phyloP scores from a whole-genome alignment of 768 basidiomycete genomes.

The Tylopilus rubrobrunneus region DNA sequence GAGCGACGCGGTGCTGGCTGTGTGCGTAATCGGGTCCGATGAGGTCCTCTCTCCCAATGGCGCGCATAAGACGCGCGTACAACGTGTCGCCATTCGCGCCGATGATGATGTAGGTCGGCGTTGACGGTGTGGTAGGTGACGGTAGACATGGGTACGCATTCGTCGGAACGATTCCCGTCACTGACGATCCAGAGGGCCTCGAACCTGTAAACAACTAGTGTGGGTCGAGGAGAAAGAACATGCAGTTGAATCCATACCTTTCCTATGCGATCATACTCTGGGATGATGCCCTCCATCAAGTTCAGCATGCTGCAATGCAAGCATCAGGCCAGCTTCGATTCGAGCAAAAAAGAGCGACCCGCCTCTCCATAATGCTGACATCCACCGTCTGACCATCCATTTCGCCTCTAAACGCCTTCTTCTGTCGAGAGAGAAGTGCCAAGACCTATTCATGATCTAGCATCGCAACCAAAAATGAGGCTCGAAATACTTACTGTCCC shows the following conservation, averaged over 20 bases:
- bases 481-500: constrained; percentile 50
- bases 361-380: constrained; percentile 75
- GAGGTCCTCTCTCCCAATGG: constrained; percentile 57
- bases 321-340: neutral
- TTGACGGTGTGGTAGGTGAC: constrained; percentile 34
- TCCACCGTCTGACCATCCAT: constrained; percentile 56
- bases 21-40: constrained; percentile 47
- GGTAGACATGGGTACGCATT: constrained; percentile 70
- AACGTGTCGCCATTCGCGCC: constrained; percentile 71
- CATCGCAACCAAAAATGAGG: neutral
- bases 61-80: constrained; percentile 62
- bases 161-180: constrained; percentile 73
- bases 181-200: constrained; percentile 73
- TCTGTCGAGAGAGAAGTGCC: constrained; percentile 50
- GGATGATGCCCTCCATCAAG: constrained; percentile 73
- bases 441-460: constrained; percentile 41
- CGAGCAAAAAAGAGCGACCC: neutral
- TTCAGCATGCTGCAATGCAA: constrained; percentile 56
- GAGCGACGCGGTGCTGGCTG: constrained; percentile 40
- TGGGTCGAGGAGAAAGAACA: neutral
- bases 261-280: constrained; percentile 69
- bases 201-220: constrained; percentile 37
- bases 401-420: constrained; percentile 27
- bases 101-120: constrained; percentile 60
- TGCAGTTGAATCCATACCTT: constrained; percentile 38